phyloP scores from a whole-genome alignment of 768 basidiomycete species.

The Termitomyces sp. region DNA sequence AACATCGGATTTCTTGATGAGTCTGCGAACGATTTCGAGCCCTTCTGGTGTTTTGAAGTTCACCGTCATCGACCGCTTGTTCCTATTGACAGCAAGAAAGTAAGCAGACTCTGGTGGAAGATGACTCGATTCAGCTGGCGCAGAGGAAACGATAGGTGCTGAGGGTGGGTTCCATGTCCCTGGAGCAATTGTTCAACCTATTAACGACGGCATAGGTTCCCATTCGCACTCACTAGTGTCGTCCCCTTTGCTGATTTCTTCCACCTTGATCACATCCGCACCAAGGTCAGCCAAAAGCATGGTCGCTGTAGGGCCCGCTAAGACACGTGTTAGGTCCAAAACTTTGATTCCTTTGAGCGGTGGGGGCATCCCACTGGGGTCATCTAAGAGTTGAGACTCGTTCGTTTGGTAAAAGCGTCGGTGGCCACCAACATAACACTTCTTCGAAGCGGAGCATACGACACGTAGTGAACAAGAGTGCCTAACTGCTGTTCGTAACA shows the following conservation, averaged over 20 bases:
- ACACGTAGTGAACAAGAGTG: not conserved
- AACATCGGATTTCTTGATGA: constrained; percentile 75
- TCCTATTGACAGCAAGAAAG: constrained; percentile 85
- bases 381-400: not conserved
- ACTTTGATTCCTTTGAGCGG: constrained; percentile 79
- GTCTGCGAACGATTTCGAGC: constrained; percentile 64
- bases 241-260: constrained; percentile 77
- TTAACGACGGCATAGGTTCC: not conserved
- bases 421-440: not conserved
- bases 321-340: constrained; percentile 85
- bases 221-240: constrained; percentile 51
- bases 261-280: constrained; percentile 92
- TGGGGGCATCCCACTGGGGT: constrained; percentile 57
- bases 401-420: constrained; percentile 6
- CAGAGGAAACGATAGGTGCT: constrained; percentile 44
- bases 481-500: not conserved
- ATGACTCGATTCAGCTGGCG: constrained; percentile 52
- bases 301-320: constrained; percentile 91
- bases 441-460: not conserved
- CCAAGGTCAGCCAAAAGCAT: constrained; percentile 92
- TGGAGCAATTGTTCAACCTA: constrained; percentile 20
- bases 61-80: constrained; percentile 86
- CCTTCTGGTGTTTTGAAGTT: constrained; percentile 84
- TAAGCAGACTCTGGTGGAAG: constrained; percentile 91
- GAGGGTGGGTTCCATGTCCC: constrained; percentile 68